Conservation (phyloP, 306 rosid species). For the Hippophae gyantsensis region DNA sequence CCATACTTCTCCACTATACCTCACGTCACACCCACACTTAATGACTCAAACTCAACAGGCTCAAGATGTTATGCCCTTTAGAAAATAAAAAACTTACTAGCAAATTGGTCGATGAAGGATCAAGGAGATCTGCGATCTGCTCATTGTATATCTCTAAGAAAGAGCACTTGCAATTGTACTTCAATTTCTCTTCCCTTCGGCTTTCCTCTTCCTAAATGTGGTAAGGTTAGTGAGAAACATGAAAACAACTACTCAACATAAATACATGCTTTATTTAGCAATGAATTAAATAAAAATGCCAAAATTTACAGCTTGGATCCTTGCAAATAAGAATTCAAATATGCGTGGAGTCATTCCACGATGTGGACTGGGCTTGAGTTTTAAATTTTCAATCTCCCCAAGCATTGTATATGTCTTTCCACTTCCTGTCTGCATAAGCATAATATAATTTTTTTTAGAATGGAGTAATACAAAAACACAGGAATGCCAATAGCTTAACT, state of each 20-base stretch:
- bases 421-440: constrained; percentile 81
- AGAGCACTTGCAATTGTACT: constrained; percentile 93
- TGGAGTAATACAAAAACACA: constrained; percentile 5
- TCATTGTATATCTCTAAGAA: constrained; percentile 95
- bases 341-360: constrained; percentile 97
- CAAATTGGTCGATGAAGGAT: constrained; percentile 79
- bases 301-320: constrained; percentile 89
- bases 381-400: constrained; percentile 84
- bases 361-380: constrained; percentile 70
- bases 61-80: constrained; percentile 7
- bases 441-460: constrained; percentile 15
- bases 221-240: constrained; percentile 17
- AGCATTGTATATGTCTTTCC: constrained; percentile 99
- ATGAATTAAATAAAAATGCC: constrained; percentile 8
- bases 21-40: no score
- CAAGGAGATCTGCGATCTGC: constrained; percentile 88
- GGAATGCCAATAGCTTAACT: neutral
- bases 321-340: constrained; percentile 91
- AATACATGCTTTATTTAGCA: constrained; percentile 7
- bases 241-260: neutral
- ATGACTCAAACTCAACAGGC: neutral
- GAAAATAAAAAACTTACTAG: constrained; percentile 50
- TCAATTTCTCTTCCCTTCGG: constrained; percentile 72
- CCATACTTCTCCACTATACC: no score
- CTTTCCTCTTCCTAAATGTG: constrained; percentile 85